Percentiles rank a stretch among this genome's conserved stretches.
phyloP scores from a whole-genome alignment of 345 rosid species.

The Citrus sinensis region DNA sequence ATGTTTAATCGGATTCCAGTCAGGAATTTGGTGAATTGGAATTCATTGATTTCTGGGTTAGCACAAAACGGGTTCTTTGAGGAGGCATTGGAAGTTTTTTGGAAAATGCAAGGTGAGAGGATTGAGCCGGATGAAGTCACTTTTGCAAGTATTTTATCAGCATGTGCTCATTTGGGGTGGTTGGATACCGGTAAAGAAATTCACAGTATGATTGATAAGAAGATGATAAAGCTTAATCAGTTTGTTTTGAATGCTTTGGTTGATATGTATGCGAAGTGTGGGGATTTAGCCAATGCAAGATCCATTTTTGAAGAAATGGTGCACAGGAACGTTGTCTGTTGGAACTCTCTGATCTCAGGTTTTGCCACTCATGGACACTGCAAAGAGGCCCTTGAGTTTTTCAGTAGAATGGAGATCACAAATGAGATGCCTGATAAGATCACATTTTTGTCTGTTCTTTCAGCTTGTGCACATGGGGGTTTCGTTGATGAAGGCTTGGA shows the following conservation, averaged over 20 bases:
- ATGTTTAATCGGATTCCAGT: slow-evolving; percentile 43
- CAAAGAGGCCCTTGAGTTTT: slow-evolving; percentile 57
- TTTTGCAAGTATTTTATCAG: slow-evolving; percentile 55
- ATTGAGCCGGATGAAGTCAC: slow-evolving; percentile 66
- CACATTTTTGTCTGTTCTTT: slow-evolving; percentile 53
- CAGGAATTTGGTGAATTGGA: slow-evolving; percentile 69
- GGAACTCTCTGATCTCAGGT: slow-evolving; percentile 79
- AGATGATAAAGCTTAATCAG: slow-evolving; percentile 43
- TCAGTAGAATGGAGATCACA: slow-evolving; percentile 50
- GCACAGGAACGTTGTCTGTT: slow-evolving; percentile 45
- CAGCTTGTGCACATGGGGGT: slow-evolving; percentile 78
- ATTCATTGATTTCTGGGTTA: slow-evolving; percentile 64
- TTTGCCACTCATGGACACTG: slow-evolving; percentile 56
- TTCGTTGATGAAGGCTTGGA: slow-evolving; percentile 58
- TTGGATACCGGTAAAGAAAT: slow-evolving; percentile 60
- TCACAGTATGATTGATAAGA: slow-evolving; percentile 36
- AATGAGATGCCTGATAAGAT: slow-evolving; percentile 50
- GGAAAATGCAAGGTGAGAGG: slow-evolving; percentile 52
- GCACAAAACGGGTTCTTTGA: slow-evolving; percentile 53
- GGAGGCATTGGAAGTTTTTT: slow-evolving; percentile 53
- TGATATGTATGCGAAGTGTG: slow-evolving; percentile 82
- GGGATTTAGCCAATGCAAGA: slow-evolving; percentile 54
- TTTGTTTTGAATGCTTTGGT: slow-evolving; percentile 57
- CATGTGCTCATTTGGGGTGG: slow-evolving; percentile 68
- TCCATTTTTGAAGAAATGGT: slow-evolving; percentile 50